A percentile compares a stretch with the other conserved stretches of the same genome.
phyloP scores from a whole-genome alignment of 2,329 filamentous ascomycete genomes.

The Alternaria gaisen region DNA sequence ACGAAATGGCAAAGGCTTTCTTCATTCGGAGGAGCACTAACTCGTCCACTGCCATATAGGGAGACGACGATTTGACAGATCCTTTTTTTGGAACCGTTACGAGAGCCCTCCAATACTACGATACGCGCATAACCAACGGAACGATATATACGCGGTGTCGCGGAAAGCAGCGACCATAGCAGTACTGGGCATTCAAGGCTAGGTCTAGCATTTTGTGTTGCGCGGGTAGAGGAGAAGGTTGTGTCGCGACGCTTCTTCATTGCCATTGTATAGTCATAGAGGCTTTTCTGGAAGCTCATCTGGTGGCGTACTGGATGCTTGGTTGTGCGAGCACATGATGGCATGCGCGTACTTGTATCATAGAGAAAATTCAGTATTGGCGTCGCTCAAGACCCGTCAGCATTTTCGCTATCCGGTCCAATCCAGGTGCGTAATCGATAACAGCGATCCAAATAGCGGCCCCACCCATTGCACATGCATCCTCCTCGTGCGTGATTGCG shows the following conservation, averaged over 20 bases:
- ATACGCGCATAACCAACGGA: slow-evolving; percentile 18
- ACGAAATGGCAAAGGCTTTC: slow-evolving; percentile 74
- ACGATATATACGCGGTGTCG: slow-evolving; percentile 25
- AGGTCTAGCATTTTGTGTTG: slow-evolving; percentile 25
- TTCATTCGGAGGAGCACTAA: slow-evolving; percentile 61
- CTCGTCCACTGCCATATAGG: slow-evolving; percentile 34
- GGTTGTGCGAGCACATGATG: slow-evolving; percentile 37
- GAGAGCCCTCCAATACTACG: slow-evolving; percentile 12
- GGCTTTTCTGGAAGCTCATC: slow-evolving; percentile 37
- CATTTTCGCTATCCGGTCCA: neutral
- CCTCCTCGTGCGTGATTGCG: slow-evolving; percentile 8
- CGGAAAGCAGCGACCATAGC: slow-evolving; percentile 20
- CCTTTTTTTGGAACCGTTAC: slow-evolving; percentile 9
- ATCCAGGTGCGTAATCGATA: slow-evolving; percentile 47
- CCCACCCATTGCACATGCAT: slow-evolving; percentile 34
- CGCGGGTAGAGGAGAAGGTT: slow-evolving; percentile 25
- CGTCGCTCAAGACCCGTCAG: slow-evolving; percentile 6
- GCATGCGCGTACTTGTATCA: slow-evolving; percentile 42
- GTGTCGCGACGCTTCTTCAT: slow-evolving; percentile 24
- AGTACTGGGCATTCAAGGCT: slow-evolving; percentile 32
- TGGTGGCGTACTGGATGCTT: slow-evolving; percentile 38
- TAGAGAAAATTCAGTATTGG: slow-evolving; percentile 33
- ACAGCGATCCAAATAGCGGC: slow-evolving; percentile 27
- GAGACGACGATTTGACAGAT: slow-evolving; percentile 4
- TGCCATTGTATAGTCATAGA: slow-evolving; percentile 42